Percentiles rank a stretch among this genome's conserved stretches.
phyloP scores from a whole-genome alignment of 1,139 yeast genomes.

The Tardiomyces digboiensis region DNA sequence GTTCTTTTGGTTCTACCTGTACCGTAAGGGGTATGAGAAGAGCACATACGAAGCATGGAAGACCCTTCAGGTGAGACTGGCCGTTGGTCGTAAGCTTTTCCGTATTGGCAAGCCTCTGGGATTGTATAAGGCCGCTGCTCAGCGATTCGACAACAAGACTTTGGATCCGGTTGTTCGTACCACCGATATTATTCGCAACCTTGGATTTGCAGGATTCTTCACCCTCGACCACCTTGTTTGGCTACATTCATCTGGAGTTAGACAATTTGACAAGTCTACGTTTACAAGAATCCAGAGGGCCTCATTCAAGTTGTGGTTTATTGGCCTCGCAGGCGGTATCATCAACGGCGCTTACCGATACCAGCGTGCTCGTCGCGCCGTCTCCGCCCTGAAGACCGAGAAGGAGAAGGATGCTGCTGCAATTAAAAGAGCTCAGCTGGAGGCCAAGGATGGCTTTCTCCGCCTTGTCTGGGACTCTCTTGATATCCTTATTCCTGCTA shows the following conservation, averaged over 20 bases:
- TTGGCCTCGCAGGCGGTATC: constrained; percentile 58
- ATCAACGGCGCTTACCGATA: constrained; percentile 44
- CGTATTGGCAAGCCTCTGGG: constrained; percentile 78
- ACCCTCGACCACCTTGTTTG: constrained; percentile 65
- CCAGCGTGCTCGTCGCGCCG: constrained; percentile 30
- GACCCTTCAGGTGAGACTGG: constrained; percentile 47
- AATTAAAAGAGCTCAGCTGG: constrained; percentile 27
- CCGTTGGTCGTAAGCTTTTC: constrained; percentile 73
- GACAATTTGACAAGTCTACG: constrained; percentile 8
- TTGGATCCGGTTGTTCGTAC: constrained; percentile 51
- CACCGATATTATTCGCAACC: constrained; percentile 55
- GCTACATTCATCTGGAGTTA: constrained; percentile 38
- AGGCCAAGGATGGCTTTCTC: constrained; percentile 40
- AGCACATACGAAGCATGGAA: constrained; percentile 42
- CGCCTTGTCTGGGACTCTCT: constrained; percentile 72
- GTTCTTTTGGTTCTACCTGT: constrained; percentile 55
- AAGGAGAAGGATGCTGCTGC: constrained; percentile 31
- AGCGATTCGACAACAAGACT: constrained; percentile 63
- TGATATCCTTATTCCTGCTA: constrained; percentile 69
- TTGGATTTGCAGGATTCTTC: constrained; percentile 69
- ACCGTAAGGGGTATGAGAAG: constrained; percentile 48
- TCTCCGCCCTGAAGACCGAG: constrained; percentile 25
- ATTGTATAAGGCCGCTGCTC: constrained; percentile 62
- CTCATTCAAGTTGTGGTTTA: constrained; percentile 60
- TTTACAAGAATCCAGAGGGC: neutral